Conservation (phyloP, 2,329 filamentous ascomycete species). For the Huntiella savannae region DNA sequence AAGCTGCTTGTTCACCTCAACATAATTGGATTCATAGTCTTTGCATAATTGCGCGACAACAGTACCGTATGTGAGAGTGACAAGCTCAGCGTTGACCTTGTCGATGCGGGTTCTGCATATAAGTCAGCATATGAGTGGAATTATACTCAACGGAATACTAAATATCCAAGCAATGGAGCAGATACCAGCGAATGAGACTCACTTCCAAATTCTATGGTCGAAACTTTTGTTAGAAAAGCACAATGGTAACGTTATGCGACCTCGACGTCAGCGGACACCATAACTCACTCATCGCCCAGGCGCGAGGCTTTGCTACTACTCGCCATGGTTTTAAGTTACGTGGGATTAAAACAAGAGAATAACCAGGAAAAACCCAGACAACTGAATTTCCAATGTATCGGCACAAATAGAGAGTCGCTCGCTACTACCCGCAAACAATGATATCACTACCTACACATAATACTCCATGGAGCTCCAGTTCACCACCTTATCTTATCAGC, state of each 20-base stretch:
- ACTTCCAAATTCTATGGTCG: conserved; percentile 69
- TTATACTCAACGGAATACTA: neutral
- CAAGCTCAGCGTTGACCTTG: conserved; percentile 94
- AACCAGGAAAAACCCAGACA: neutral
- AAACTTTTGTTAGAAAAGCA: no score
- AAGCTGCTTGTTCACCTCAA: conserved; percentile 90
- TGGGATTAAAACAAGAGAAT: neutral
- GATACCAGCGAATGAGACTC: conserved; percentile 24
- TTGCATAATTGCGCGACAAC: conserved; percentile 93
- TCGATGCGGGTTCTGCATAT: conserved; percentile 65
- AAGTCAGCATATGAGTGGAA: conserved; percentile 1
- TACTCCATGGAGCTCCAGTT: neutral
- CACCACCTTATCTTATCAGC: neutral
- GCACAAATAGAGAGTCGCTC: no score
- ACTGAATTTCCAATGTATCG: neutral
- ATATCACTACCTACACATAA: no score
- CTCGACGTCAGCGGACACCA: conserved; percentile 9
- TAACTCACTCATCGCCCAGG: conserved; percentile 40
- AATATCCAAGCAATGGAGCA: no score
- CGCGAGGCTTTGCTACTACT: conserved; percentile 42
- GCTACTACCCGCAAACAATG: no score
- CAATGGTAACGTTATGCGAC: no score
- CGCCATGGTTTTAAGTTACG: conserved; percentile 25
- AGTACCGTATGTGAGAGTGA: conserved; percentile 92
- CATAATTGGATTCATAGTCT: conserved; percentile 86